phyloP scores from a whole-genome alignment of 2,329 filamentous ascomycete species.

The Fusarium torreyae region DNA sequence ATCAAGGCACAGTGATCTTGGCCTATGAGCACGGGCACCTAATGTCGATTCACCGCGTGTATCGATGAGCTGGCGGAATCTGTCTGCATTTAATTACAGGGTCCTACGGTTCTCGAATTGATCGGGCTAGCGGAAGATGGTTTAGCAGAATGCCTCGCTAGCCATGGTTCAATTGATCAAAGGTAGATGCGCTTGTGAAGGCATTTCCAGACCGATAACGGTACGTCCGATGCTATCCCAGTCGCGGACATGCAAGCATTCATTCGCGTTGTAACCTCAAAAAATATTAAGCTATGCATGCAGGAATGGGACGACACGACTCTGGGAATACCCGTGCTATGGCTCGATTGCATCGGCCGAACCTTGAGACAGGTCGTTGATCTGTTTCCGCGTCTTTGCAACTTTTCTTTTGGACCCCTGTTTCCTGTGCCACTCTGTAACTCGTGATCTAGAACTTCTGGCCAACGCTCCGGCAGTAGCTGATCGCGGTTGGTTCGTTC shows the following conservation, averaged over 20 bases:
- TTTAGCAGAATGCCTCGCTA: neutral
- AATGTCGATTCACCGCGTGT: neutral
- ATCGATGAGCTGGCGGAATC: conserved; percentile 21
- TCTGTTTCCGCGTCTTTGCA: conserved; percentile 1
- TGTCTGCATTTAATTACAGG: conserved; percentile 1
- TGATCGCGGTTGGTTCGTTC: conserved; percentile 31
- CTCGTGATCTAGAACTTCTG: conserved; percentile 25
- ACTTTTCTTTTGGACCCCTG: conserved; percentile 22
- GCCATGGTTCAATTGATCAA: conserved; percentile 9
- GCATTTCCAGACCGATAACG: conserved; percentile 27
- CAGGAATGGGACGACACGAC: conserved; percentile 43
- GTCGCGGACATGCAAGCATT: conserved; percentile 22
- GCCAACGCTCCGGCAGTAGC: conserved; percentile 19
- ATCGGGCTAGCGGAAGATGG: conserved; percentile 20
- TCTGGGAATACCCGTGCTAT: conserved; percentile 37
- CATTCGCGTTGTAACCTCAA: conserved; percentile 18
- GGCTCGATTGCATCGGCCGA: conserved; percentile 33
- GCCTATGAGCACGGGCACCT: conserved; percentile 3
- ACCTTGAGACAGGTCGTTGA: conserved; percentile 18
- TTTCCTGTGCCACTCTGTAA: conserved; percentile 9
- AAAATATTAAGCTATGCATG: conserved; percentile 38
- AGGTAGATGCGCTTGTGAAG: conserved; percentile 19
- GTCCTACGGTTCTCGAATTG: neutral
- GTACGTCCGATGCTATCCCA: conserved; percentile 13
- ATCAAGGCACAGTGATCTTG: conserved; percentile 3